A percentile compares a stretch with the other conserved stretches of the same genome.
These are phyloP conservation scores for Fusarium sp. DNA, from an alignment of 2,329 filamentous ascomycete species.

Conservation along the genomic window DNA sequence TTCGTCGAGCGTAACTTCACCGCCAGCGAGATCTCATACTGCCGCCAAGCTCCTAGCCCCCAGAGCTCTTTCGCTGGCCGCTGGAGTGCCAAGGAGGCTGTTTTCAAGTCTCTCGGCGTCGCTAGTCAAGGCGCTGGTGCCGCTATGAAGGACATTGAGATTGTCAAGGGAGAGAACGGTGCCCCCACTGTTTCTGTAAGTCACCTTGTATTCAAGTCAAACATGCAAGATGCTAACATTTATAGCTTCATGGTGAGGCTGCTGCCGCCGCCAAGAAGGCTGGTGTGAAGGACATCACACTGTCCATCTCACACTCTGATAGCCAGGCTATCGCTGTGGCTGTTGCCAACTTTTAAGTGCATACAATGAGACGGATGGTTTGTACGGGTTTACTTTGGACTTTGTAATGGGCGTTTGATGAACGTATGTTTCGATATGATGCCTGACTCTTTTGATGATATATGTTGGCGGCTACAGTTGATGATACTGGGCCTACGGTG, in stretches of 20 bases:
- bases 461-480: slow-evolving; percentile 27
- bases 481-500: slow-evolving; percentile 19
- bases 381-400: slow-evolving; percentile 36
- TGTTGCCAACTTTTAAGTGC: slow-evolving; percentile 77
- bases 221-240: slow-evolving; percentile 52
- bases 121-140: slow-evolving; percentile 88
- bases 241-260: slow-evolving; percentile 86
- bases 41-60: slow-evolving; percentile 79
- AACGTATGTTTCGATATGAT: slow-evolving; percentile 44
- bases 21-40: slow-evolving; percentile 84
- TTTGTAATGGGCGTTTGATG: slow-evolving; percentile 45
- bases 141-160: slow-evolving; percentile 93
- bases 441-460: slow-evolving; percentile 39
- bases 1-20: slow-evolving; percentile 98
- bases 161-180: slow-evolving; percentile 81
- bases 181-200: slow-evolving; percentile 88
- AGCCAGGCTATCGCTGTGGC: slow-evolving; percentile 95
- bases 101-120: slow-evolving; percentile 97
- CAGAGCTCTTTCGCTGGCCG: slow-evolving; percentile 93
- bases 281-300: slow-evolving; percentile 87
- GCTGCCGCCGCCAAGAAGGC: slow-evolving; percentile 85
- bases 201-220: slow-evolving; percentile 18
- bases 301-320: slow-evolving; percentile 97
- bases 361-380: slow-evolving; percentile 10
- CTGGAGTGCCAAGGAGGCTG: slow-evolving; percentile 98